These are phyloP conservation scores for Vigna radiata DNA, from an alignment of 306 rosid species.

Conservation along the genomic window DNA sequence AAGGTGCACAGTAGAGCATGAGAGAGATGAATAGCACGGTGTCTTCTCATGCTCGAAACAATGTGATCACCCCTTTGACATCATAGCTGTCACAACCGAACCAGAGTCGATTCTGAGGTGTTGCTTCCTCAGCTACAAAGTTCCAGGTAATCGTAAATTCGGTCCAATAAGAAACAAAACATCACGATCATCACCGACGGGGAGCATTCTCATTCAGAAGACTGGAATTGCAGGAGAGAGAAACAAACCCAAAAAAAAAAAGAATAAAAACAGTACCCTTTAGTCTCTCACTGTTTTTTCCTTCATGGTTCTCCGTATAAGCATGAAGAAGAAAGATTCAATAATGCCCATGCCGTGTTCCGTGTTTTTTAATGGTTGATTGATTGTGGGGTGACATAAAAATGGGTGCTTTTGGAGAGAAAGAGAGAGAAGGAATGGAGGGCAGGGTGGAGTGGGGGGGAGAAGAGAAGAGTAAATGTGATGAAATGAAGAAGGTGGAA, in stretches of 20 bases:
- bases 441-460: conserved; percentile 51
- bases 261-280: conserved; percentile 43
- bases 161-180: conserved; percentile 46
- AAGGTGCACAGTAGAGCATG: conserved; percentile 72
- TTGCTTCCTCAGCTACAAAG: conserved; percentile 44
- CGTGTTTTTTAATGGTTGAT: conserved; percentile 4
- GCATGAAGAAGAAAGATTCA: conserved; percentile 53
- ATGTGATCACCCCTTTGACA: conserved; percentile 72
- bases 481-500: conserved; percentile 46
- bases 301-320: conserved; percentile 37
- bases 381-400: conserved; percentile 44
- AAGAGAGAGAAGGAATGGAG: conserved; percentile 53
- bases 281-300: conserved; percentile 9
- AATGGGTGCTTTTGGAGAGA: conserved; percentile 49
- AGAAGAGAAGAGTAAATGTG: conserved; percentile 23
- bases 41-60: conserved; percentile 88
- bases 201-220: conserved; percentile 50
- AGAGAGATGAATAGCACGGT: conserved; percentile 58
- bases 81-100: conserved; percentile 53
- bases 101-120: conserved; percentile 43
- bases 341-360: background rate
- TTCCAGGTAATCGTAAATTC: conserved; percentile 36
- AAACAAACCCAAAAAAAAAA: conserved; percentile 5
- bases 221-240: conserved; percentile 44
- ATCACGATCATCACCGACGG: conserved; percentile 48